Evolutionary conservation across 1,284 basidiomycete genomes (phyloP).

Genomic region (Trichosporon inkin): DNA sequence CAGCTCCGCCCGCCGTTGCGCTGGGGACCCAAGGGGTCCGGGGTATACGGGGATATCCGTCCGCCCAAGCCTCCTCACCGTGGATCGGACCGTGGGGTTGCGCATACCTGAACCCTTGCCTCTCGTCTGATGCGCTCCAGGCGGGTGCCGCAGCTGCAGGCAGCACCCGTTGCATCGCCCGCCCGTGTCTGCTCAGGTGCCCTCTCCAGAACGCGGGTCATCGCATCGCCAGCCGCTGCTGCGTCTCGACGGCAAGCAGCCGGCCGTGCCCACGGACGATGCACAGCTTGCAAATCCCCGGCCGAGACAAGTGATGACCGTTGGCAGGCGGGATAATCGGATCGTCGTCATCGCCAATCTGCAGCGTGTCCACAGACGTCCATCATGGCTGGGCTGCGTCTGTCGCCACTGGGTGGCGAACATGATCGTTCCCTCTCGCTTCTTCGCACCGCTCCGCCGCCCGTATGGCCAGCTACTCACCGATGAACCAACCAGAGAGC

Average conservation of each 20-base stretch:
- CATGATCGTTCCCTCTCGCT: background rate
- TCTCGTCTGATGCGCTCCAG: too few species aligned
- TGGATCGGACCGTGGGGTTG: too few species aligned
- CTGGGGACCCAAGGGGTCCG: slow-evolving; percentile 1
- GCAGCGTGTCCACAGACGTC: background rate
- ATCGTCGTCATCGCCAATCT: background rate
- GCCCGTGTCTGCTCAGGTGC: too few species aligned
- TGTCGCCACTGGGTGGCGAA: slow-evolving; percentile 4
- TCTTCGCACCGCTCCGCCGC: background rate
- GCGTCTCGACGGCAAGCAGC: too few species aligned
- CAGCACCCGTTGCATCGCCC: too few species aligned
- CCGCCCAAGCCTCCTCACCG: too few species aligned
- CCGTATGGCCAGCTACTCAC: background rate
- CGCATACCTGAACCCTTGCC: too few species aligned
- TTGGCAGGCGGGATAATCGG: background rate
- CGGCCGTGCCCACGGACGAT: background rate
- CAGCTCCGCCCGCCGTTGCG: background rate
- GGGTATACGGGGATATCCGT: background rate
- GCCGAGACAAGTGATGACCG: background rate
- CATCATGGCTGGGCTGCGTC: too few species aligned
- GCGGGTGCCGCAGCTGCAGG: too few species aligned
- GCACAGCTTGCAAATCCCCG: background rate
- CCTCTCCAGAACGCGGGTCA: too few species aligned
- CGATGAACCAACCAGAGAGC: slow-evolving; percentile 2
- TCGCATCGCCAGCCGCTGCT: background rate